These are phyloP conservation scores for Naganishia albida DNA, from an alignment of 1,284 basidiomycete species.

Conservation along the genomic window DNA sequence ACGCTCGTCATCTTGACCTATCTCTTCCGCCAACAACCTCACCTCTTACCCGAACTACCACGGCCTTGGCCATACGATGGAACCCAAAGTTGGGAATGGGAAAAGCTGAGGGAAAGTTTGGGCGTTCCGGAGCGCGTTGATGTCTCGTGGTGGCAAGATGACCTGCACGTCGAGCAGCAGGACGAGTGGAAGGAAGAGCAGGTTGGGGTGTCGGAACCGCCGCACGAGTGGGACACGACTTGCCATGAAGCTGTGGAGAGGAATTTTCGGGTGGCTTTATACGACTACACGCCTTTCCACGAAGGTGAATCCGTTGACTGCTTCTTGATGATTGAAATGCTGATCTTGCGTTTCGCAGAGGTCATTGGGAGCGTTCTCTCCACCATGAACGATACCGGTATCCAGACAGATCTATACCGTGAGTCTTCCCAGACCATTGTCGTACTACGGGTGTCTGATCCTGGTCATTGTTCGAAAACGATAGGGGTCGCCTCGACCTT, in stretches of 20 bases:
- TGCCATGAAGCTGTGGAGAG: conserved; percentile 10
- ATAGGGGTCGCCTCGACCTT: background rate
- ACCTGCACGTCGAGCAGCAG: background rate
- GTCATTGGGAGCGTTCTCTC: conserved; percentile 17
- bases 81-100: background rate
- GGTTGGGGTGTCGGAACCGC: background rate
- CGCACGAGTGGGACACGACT: conserved; percentile 4
- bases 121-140: background rate
- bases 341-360: background rate
- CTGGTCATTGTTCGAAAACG: too few relatives aligned
- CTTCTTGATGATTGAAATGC: background rate
- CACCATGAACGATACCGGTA: conserved; percentile 17
- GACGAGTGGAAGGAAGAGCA: too few relatives aligned
- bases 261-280: conserved; percentile 6
- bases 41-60: background rate
- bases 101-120: background rate
- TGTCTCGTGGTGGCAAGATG: background rate
- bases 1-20: too few relatives aligned
- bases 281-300: conserved; percentile 22
- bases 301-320: conserved; percentile 7
- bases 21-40: too few relatives aligned
- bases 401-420: conserved; percentile 8
- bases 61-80: background rate
- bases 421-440: background rate
- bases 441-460: too few relatives aligned